Conservation (phyloP, 1,284 basidiomycete species). For the Porogramme epimiltina region DNA sequence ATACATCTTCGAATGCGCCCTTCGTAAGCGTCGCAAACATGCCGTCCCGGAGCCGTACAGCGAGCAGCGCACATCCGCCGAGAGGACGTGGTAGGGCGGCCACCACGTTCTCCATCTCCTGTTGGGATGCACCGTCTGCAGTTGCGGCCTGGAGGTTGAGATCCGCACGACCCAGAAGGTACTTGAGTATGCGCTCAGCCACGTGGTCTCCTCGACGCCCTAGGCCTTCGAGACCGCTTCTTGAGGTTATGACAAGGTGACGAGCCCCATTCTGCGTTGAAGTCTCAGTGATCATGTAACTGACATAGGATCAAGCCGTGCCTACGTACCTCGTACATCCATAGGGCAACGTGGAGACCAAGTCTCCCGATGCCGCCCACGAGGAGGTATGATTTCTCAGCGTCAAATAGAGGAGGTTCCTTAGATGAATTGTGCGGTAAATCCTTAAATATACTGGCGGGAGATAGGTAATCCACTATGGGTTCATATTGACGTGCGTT, state of each 20-base stretch:
- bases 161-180: slow-evolving; percentile 31
- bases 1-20: slow-evolving; percentile 31
- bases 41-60: slow-evolving; percentile 35
- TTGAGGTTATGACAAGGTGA: slow-evolving; percentile 39
- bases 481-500: background rate
- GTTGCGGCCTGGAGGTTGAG: slow-evolving; percentile 32
- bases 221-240: slow-evolving; percentile 31
- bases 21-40: slow-evolving; percentile 33
- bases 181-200: slow-evolving; percentile 30
- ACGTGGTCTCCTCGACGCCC: slow-evolving; percentile 21
- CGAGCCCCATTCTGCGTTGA: slow-evolving; percentile 38
- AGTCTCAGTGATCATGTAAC: background rate
- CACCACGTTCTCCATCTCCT: slow-evolving; percentile 25
- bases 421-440: background rate
- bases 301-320: background rate
- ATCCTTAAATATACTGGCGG: background rate
- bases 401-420: slow-evolving; percentile 3
- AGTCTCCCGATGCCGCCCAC: slow-evolving; percentile 26
- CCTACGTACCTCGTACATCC: slow-evolving; percentile 40
- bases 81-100: slow-evolving; percentile 22
- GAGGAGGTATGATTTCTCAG: slow-evolving; percentile 22
- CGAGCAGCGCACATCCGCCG: slow-evolving; percentile 39
- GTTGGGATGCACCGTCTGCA: slow-evolving; percentile 31
- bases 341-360: slow-evolving; percentile 37
- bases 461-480: background rate